phyloP scores from a whole-genome alignment of 352 stramenopile genomes.

The Thalassiosira oceanica region DNA sequence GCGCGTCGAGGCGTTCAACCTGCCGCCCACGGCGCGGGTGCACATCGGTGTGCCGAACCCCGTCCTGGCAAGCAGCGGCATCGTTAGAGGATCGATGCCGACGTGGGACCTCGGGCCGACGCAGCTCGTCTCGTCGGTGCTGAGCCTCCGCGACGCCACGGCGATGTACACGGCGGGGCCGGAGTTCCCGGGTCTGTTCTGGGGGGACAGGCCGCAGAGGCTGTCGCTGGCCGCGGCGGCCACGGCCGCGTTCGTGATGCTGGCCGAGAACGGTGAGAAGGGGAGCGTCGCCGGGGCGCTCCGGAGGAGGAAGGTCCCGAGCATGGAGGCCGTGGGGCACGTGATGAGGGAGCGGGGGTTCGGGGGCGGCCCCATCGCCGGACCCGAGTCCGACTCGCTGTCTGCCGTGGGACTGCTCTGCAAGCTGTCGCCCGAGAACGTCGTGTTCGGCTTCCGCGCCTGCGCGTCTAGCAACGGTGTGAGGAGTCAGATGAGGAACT shows the following conservation, averaged over 20 bases:
- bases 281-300: constrained; percentile 75
- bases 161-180: constrained; percentile 76
- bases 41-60: constrained; percentile 78
- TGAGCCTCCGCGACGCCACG: constrained; percentile 69
- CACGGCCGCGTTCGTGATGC: constrained; percentile 71
- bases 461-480: constrained; percentile 24
- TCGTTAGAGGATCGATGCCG: constrained; percentile 66
- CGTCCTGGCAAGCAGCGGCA: constrained; percentile 68
- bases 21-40: constrained; percentile 72
- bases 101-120: constrained; percentile 75
- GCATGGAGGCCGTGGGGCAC: constrained; percentile 74
- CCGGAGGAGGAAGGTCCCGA: constrained; percentile 62
- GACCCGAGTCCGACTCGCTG: constrained; percentile 67
- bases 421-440: constrained; percentile 62
- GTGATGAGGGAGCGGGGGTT: constrained; percentile 64
- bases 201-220: constrained; percentile 79
- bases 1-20: constrained; percentile 75
- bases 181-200: constrained; percentile 78
- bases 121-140: constrained; percentile 65
- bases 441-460: constrained; percentile 78
- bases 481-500: constrained; percentile 41
- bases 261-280: constrained; percentile 77
- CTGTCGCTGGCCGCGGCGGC: constrained; percentile 73
- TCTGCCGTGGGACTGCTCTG: constrained; percentile 69
- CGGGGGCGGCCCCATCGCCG: constrained; percentile 21